phyloP scores from a whole-genome alignment of 2,329 filamentous ascomycete genomes.

The Aspergillus sp. region DNA sequence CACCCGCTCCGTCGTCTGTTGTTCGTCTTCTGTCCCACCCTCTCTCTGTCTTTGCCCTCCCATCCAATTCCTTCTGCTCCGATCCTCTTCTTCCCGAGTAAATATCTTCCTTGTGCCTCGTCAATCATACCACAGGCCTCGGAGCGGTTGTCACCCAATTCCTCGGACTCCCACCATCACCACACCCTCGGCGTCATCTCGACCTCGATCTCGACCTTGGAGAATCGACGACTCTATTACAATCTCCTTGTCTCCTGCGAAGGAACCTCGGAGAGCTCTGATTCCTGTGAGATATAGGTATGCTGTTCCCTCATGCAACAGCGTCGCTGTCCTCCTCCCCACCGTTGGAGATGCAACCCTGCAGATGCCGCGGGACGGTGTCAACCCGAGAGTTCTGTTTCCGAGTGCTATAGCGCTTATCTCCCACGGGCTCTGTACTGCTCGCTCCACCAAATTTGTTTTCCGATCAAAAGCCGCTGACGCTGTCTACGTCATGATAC shows the following conservation, averaged over 20 bases:
- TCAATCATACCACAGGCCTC: not conserved
- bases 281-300: not conserved
- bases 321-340: not conserved
- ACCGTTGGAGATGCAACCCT: not conserved
- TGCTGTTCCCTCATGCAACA: not conserved
- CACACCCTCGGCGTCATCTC: slow-evolving; percentile 1
- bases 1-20: slow-evolving; percentile 10
- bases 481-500: no score
- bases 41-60: not conserved
- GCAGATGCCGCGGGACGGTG: not conserved
- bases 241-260: not conserved
- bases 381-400: no score
- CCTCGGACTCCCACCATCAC: not conserved
- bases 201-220: not conserved
- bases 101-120: not conserved
- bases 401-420: no score
- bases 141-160: not conserved
- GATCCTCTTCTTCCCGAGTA: not conserved
- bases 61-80: not conserved
- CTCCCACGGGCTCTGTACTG: no score
- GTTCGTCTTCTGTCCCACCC: slow-evolving; percentile 3
- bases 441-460: no score
- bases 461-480: no score
- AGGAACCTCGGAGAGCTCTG: not conserved
- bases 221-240: not conserved